Evolutionary conservation across 257 asterid species (phyloP).

Genomic region (Linaria vulgaris): DNA sequence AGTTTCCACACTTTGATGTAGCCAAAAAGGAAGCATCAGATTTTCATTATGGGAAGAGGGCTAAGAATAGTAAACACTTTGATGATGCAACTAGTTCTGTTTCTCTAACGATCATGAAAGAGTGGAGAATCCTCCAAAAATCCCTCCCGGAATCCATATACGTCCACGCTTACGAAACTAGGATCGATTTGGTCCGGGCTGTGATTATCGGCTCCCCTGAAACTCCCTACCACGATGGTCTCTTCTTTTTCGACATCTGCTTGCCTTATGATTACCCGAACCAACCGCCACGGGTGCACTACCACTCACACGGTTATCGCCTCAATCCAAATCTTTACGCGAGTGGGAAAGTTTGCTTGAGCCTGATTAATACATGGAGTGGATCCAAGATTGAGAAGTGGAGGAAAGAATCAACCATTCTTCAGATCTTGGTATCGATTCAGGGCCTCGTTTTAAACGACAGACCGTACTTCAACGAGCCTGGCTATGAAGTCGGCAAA

Average conservation of each 20-base stretch:
- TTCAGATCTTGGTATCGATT: constrained; percentile 57
- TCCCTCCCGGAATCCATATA: constrained; percentile 58
- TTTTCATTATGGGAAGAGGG: constrained; percentile 29
- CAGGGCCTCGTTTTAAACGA: constrained; percentile 66
- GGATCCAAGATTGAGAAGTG: constrained; percentile 39
- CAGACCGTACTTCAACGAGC: constrained; percentile 58
- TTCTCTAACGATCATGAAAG: constrained; percentile 36
- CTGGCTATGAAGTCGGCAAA: constrained; percentile 6
- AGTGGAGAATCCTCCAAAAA: constrained; percentile 55
- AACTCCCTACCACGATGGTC: constrained; percentile 70
- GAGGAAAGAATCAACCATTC: constrained; percentile 44
- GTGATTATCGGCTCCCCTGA: constrained; percentile 52
- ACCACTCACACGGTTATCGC: constrained; percentile 46
- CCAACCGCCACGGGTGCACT: constrained; percentile 45
- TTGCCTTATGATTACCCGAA: constrained; percentile 54
- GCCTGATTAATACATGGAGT: constrained; percentile 52
- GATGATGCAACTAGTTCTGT: constrained; percentile 16
- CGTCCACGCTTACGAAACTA: constrained; percentile 47
- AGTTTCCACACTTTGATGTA: constrained; percentile 43
- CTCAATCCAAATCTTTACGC: constrained; percentile 60
- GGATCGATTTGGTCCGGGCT: constrained; percentile 65
- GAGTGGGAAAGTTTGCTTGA: constrained; percentile 46
- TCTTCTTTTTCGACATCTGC: constrained; percentile 64
- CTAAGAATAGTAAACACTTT: constrained; percentile 19
- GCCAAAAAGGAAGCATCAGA: constrained; percentile 34